phyloP scores from a whole-genome alignment of 768 basidiomycete genomes.

The Galerina marginata region DNA sequence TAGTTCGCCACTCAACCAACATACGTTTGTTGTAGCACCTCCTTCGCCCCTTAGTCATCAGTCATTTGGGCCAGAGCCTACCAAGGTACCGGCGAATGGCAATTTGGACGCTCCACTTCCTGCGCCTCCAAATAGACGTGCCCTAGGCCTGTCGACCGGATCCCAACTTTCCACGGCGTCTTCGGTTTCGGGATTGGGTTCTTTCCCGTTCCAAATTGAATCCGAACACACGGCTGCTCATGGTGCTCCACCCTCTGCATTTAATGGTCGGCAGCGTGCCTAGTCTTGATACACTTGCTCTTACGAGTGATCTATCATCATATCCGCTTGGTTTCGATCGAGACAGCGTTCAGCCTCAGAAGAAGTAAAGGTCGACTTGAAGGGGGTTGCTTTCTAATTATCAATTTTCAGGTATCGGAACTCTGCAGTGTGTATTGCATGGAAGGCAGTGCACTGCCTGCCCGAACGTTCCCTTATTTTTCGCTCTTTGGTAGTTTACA shows the following conservation, averaged over 20 bases:
- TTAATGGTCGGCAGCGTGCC: conserved; percentile 65
- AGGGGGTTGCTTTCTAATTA: neutral
- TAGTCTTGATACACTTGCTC: conserved; percentile 85
- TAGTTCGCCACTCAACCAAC: conserved; percentile 65
- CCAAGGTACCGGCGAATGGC: conserved; percentile 17
- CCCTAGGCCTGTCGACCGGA: conserved; percentile 73
- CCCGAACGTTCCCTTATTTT: neutral
- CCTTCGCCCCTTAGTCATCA: conserved; percentile 67
- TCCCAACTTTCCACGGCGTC: conserved; percentile 82
- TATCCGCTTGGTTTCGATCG: conserved; percentile 81
- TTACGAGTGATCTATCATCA: conserved; percentile 84
- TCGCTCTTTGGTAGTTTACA: neutral
- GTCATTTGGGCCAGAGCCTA: conserved; percentile 34
- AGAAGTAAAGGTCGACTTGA: conserved; percentile 11
- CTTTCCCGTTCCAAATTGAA: conserved; percentile 89
- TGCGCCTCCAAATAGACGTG: conserved; percentile 63
- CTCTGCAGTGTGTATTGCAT: neutral
- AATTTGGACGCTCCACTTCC: conserved; percentile 39
- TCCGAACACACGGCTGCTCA: conserved; percentile 50
- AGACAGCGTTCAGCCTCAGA: conserved; percentile 41
- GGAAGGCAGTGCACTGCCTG: neutral
- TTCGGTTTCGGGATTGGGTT: conserved; percentile 80
- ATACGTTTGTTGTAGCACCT: conserved; percentile 46
- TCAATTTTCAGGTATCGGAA: neutral
- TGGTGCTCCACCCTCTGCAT: conserved; percentile 35